phyloP scores from a whole-genome alignment of 805 yeast genomes.

The Hanseniaspora guilliermondii region DNA sequence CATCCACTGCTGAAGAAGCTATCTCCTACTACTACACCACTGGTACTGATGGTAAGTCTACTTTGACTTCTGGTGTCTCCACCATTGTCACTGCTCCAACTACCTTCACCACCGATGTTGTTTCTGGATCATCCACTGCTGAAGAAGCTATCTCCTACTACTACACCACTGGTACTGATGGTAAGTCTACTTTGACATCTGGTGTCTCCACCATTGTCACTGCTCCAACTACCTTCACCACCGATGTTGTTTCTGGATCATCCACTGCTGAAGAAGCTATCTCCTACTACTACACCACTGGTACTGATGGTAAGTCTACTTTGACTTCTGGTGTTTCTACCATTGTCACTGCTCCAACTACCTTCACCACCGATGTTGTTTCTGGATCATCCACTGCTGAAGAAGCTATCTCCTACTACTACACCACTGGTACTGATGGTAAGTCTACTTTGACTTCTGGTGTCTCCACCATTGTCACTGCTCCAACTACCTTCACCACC shows the following conservation, averaged over 20 bases:
- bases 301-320: not conserved
- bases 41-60: too few relatives aligned
- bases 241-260: too few relatives aligned
- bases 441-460: conserved; percentile 22
- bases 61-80: too few relatives aligned
- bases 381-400: not conserved
- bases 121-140: not conserved
- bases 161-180: not conserved
- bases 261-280: too few relatives aligned
- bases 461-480: too few relatives aligned
- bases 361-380: too few relatives aligned
- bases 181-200: not conserved
- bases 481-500: too few relatives aligned
- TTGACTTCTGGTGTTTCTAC: conserved; percentile 22
- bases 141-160: not conserved
- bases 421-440: not conserved
- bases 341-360: not conserved
- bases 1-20: too few relatives aligned
- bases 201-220: too few relatives aligned
- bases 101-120: not conserved
- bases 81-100: not conserved
- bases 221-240: too few relatives aligned
- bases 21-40: too few relatives aligned
- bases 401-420: not conserved
- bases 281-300: not conserved